Percentiles rank a stretch among this genome's conserved stretches.
Evolutionary conservation across 129 eudicot species (phyloP).

Genomic region (Oenanthe sinensis): DNA sequence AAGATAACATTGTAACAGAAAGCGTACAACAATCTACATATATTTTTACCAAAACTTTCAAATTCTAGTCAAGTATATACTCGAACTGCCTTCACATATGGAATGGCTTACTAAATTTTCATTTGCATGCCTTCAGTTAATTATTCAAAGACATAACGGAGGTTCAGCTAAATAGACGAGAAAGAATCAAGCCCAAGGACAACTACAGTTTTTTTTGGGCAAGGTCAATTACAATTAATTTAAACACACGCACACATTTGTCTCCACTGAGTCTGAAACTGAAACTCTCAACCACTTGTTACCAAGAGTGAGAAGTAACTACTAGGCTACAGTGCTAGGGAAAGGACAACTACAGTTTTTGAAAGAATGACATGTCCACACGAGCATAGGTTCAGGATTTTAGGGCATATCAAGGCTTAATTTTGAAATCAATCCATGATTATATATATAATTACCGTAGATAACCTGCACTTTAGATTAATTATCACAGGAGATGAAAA

Average conservation of each 20-base stretch:
- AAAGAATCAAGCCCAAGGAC: neutral
- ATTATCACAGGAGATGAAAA: neutral
- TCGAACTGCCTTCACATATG: neutral
- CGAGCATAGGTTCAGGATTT: neutral
- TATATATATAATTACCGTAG: no score
- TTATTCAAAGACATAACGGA: neutral
- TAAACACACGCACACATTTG: neutral
- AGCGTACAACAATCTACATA: neutral
- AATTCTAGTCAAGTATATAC: neutral
- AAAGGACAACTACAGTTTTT: neutral
- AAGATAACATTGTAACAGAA: neutral
- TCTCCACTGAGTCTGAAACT: neutral
- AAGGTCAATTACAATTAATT: no score
- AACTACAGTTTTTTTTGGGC: neutral
- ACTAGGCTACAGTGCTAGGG: neutral
- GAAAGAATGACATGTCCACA: neutral
- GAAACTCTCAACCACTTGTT: neutral
- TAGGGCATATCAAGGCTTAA: neutral
- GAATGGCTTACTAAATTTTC: neutral
- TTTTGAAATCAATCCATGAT: neutral
- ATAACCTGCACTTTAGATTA: neutral
- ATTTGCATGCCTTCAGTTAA: neutral
- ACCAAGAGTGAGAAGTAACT: neutral
- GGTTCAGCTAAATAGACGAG: conserved; percentile 2
- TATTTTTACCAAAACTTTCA: neutral